A percentile compares a stretch with the other conserved stretches of the same genome.
These are phyloP conservation scores for Aschersonia sp. DNA, from an alignment of 2,329 filamentous ascomycete species.

Conservation along the genomic window DNA sequence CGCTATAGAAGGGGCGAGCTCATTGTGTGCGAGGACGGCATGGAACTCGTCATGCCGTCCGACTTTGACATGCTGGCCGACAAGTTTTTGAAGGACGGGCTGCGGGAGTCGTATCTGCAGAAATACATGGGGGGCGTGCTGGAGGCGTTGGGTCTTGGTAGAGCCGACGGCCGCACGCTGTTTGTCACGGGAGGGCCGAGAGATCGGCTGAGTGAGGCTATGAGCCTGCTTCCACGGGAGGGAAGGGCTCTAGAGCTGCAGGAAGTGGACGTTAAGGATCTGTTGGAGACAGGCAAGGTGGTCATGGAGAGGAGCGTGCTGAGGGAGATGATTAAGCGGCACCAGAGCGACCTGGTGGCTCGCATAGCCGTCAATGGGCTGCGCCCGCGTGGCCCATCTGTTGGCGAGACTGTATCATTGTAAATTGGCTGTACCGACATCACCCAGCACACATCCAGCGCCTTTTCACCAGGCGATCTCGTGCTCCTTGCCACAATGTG, in stretches of 20 bases:
- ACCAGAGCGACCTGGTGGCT: constrained; percentile 51
- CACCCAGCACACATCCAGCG: too few species aligned
- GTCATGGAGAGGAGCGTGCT: constrained; percentile 78
- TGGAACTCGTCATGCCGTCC: constrained; percentile 47
- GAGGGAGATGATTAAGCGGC: constrained; percentile 55
- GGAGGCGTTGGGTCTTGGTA: constrained; percentile 54
- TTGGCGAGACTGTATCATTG: constrained; percentile 12
- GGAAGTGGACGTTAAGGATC: constrained; percentile 93
- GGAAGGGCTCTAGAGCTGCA: constrained; percentile 54
- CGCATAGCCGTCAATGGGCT: constrained; percentile 29
- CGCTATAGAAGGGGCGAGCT: constrained; percentile 79
- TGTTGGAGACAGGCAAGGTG: constrained; percentile 71
- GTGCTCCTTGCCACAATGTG: too few species aligned
- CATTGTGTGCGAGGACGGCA: constrained; percentile 65
- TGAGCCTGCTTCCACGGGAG: constrained; percentile 49
- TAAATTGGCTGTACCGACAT: too few species aligned
- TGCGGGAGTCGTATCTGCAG: constrained; percentile 41
- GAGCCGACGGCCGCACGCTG: constrained; percentile 52
- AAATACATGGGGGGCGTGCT: constrained; percentile 57
- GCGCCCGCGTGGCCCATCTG: constrained; percentile 15
- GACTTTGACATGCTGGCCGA: constrained; percentile 31
- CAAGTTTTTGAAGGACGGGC: constrained; percentile 28
- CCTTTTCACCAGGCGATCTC: too few species aligned
- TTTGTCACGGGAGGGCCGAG: constrained; percentile 54
- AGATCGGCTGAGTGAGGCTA: constrained; percentile 49